These are phyloP conservation scores for Halophytophthora polymorphica DNA, from an alignment of 352 stramenopile species.

Conservation along the genomic window DNA sequence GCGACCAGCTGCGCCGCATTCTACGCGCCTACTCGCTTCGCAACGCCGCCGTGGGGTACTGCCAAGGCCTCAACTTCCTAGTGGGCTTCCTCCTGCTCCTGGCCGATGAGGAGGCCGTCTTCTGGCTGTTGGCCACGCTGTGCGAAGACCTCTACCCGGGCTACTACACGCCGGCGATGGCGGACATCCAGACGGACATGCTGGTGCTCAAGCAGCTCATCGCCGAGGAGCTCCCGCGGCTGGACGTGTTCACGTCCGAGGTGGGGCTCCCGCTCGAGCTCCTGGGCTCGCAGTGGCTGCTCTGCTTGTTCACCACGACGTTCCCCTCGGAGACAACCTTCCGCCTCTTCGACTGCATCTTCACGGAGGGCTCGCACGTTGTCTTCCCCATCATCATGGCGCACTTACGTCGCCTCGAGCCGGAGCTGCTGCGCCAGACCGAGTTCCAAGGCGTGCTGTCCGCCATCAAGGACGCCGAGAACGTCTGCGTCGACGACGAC, in stretches of 20 bases:
- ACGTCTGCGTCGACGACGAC: constrained; percentile 57
- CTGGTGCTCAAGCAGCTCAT: constrained; percentile 87
- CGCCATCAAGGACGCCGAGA: constrained; percentile 74
- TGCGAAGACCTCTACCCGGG: constrained; percentile 88
- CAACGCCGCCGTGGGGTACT: constrained; percentile 82
- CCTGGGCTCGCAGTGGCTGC: constrained; percentile 86
- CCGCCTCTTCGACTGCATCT: constrained; percentile 86
- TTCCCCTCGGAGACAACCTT: constrained; percentile 86
- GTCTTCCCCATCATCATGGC: constrained; percentile 85
- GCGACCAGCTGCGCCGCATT: constrained; percentile 55
- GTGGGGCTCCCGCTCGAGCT: constrained; percentile 84
- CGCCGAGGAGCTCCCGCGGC: constrained; percentile 62
- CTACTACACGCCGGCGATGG: constrained; percentile 89
- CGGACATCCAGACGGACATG: constrained; percentile 89
- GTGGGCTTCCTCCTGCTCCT: constrained; percentile 80
- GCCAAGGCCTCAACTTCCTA: constrained; percentile 88
- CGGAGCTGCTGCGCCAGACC: constrained; percentile 37
- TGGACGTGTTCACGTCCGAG: constrained; percentile 75
- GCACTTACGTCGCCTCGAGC: constrained; percentile 62
- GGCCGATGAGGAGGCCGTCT: constrained; percentile 84
- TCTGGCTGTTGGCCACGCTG: constrained; percentile 86
- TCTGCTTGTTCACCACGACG: constrained; percentile 90
- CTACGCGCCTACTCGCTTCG: constrained; percentile 78
- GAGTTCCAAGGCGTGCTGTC: constrained; percentile 74
- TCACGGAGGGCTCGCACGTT: constrained; percentile 76